phyloP scores from a whole-genome alignment of 345 rosid species.

The Linum trigynum region DNA sequence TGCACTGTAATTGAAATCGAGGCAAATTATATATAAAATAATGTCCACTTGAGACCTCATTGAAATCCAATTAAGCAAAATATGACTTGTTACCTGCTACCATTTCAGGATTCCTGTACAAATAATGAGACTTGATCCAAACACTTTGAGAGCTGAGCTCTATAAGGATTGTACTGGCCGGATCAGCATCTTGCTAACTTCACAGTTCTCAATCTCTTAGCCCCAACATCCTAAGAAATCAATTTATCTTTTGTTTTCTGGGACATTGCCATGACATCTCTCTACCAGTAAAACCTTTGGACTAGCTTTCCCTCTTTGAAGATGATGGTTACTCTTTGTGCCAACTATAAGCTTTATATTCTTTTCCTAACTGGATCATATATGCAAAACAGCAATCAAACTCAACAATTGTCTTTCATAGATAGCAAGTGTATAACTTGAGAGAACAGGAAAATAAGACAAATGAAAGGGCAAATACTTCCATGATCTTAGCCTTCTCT shows the following conservation, averaged over 20 bases:
- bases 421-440: constrained; percentile 17
- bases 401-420: constrained; percentile 31
- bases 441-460: constrained; percentile 3
- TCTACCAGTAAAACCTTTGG: constrained; percentile 53
- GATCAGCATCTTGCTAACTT: constrained; percentile 48
- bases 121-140: constrained; percentile 31
- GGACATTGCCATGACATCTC: constrained; percentile 41
- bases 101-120: constrained; percentile 40
- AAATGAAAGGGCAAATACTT: constrained; percentile 1
- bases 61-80: constrained; percentile 29
- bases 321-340: constrained; percentile 49
- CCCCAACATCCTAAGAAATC: constrained; percentile 54
- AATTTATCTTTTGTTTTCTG: constrained; percentile 37
- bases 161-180: constrained; percentile 32
- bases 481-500: neutral
- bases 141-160: constrained; percentile 42
- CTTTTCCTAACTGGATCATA: constrained; percentile 62
- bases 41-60: constrained; percentile 21
- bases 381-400: constrained; percentile 53
- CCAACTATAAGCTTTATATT: constrained; percentile 57
- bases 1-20: neutral
- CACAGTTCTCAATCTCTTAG: constrained; percentile 40
- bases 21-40: constrained; percentile 5
- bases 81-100: constrained; percentile 46
- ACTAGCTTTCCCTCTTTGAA: constrained; percentile 55